Conservation (phyloP, 2,329 filamentous ascomycete species). For the Fusarium sp. region DNA sequence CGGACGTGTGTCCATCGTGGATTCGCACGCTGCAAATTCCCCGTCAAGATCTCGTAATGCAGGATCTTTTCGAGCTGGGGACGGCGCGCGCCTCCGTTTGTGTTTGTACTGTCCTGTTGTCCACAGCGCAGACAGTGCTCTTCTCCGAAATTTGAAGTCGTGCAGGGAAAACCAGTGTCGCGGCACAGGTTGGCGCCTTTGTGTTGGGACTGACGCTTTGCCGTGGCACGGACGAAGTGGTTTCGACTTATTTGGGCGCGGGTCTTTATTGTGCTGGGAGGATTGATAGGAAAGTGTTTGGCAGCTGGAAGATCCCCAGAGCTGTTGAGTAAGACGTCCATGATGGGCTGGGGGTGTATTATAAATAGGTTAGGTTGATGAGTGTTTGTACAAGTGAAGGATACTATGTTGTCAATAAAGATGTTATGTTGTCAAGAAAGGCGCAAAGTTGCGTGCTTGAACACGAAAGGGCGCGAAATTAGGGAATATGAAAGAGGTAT, state of each 20-base stretch:
- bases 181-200: constrained; percentile 31
- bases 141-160: constrained; percentile 3
- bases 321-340: constrained; percentile 37
- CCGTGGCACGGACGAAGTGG: constrained; percentile 46
- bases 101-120: constrained; percentile 2
- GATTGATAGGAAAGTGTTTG: constrained; percentile 31
- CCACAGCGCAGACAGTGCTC: constrained; percentile 26
- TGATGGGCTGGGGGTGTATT: constrained; percentile 17
- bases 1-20: constrained; percentile 16
- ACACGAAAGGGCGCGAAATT: constrained; percentile 30
- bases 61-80: constrained; percentile 39
- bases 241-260: constrained; percentile 39
- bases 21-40: constrained; percentile 7
- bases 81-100: constrained; percentile 27
- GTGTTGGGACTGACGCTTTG: constrained; percentile 44
- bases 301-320: constrained; percentile 35
- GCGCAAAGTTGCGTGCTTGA: constrained; percentile 42
- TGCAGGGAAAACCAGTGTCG: constrained; percentile 38
- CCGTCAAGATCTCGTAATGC: constrained; percentile 11
- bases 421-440: constrained; percentile 35
- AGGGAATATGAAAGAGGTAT: constrained; percentile 33
- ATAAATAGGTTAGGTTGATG: neutral
- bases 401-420: constrained; percentile 28
- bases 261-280: constrained; percentile 12
- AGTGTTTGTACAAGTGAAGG: constrained; percentile 10